Conservation (phyloP, 2,329 filamentous ascomycete species). For the Hypoxylon sp. region DNA sequence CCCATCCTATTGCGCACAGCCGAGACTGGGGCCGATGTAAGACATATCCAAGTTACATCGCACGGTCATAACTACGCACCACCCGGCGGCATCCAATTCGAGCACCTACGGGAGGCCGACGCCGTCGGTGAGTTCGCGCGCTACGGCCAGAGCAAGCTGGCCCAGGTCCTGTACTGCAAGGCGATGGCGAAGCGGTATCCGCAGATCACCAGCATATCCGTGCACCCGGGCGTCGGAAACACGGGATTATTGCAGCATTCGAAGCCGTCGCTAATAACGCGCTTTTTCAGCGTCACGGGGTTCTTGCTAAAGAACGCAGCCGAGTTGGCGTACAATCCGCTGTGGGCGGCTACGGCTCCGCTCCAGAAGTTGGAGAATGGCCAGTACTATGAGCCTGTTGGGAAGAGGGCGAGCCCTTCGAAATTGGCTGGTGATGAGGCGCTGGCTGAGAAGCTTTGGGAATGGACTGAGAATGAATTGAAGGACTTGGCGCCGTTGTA, state of each 20-base stretch:
- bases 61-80: not conserved
- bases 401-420: slow-evolving; percentile 40
- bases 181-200: slow-evolving; percentile 59
- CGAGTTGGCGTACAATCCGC: slow-evolving; percentile 57
- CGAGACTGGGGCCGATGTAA: slow-evolving; percentile 38
- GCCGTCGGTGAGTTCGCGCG: slow-evolving; percentile 54
- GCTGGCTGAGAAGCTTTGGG: slow-evolving; percentile 50
- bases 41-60: slow-evolving; percentile 24
- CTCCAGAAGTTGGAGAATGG: slow-evolving; percentile 47
- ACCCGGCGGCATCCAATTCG: slow-evolving; percentile 50
- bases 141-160: slow-evolving; percentile 66
- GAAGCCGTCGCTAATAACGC: slow-evolving; percentile 41
- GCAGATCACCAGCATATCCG: slow-evolving; percentile 54
- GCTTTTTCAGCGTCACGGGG: slow-evolving; percentile 23
- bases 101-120: slow-evolving; percentile 46
- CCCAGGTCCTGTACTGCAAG: slow-evolving; percentile 61
- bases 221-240: slow-evolving; percentile 61
- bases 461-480: slow-evolving; percentile 54
- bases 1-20: slow-evolving; percentile 54
- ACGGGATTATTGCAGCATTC: slow-evolving; percentile 48
- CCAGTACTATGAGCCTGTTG: slow-evolving; percentile 58
- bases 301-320: slow-evolving; percentile 46
- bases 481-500: slow-evolving; percentile 3
- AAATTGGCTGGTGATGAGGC: slow-evolving; percentile 39
- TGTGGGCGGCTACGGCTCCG: slow-evolving; percentile 58